These are phyloP conservation scores for Ceraceosorus guamensis DNA, from an alignment of 1,284 basidiomycete species.

Conservation along the genomic window DNA sequence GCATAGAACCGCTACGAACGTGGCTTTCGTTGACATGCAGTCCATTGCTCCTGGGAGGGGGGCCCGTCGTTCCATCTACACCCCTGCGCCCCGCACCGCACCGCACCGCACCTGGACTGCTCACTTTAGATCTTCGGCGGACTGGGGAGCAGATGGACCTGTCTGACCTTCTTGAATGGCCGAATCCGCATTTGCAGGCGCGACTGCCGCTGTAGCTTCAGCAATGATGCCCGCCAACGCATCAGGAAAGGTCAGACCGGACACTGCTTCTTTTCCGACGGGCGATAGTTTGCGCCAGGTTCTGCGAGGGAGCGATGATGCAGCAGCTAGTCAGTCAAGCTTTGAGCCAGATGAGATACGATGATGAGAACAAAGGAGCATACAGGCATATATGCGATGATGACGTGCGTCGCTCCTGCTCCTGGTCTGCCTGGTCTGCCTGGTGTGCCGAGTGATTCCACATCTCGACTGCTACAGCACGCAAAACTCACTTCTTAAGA, in stretches of 20 bases:
- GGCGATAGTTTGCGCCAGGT: constrained; percentile 42
- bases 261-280: constrained; percentile 29
- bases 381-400: no score
- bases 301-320: constrained; percentile 5
- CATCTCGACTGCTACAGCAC: background rate
- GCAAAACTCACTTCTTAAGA: constrained; percentile 25
- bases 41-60: no score
- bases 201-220: constrained; percentile 19
- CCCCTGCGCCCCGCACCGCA: no score
- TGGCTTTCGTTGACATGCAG: no score
- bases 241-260: constrained; percentile 42
- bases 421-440: no score
- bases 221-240: constrained; percentile 18
- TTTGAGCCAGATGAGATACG: background rate
- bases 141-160: no score
- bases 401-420: background rate
- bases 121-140: no score
- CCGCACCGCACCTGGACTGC: no score
- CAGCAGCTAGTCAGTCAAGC: background rate
- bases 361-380: background rate
- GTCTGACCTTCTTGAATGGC: no score
- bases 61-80: no score
- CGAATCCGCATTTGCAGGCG: no score
- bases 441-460: background rate
- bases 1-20: no score